A percentile compares a stretch with the other conserved stretches of the same genome.
Conservation (phyloP, 2,329 filamentous ascomycete genomes). For the Penicillium sp. region DNA sequence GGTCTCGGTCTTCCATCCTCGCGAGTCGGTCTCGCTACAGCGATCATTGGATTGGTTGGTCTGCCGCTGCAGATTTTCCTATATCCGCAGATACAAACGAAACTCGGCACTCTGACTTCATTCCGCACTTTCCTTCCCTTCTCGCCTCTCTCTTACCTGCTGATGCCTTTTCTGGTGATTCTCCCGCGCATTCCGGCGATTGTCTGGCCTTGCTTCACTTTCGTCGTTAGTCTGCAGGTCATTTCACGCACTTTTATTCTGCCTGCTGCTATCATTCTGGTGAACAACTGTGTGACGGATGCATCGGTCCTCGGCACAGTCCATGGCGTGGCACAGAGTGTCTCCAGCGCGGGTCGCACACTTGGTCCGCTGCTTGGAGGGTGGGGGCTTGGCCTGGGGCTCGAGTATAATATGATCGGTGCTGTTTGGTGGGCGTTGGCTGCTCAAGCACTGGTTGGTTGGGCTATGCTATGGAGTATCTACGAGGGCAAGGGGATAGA, state of each 20-base stretch:
- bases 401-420: constrained; percentile 57
- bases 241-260: constrained; percentile 70
- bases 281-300: constrained; percentile 63
- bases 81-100: constrained; percentile 68
- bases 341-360: constrained; percentile 56
- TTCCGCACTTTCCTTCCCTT: constrained; percentile 70
- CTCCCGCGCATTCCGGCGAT: constrained; percentile 58
- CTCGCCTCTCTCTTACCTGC: constrained; percentile 70
- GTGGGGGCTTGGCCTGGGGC: constrained; percentile 56
- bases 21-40: constrained; percentile 75
- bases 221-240: constrained; percentile 69
- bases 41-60: constrained; percentile 74
- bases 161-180: constrained; percentile 71
- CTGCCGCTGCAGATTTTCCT: constrained; percentile 70
- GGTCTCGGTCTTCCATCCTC: constrained; percentile 73
- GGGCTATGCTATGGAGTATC: constrained; percentile 61
- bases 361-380: constrained; percentile 59
- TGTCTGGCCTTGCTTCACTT: constrained; percentile 66
- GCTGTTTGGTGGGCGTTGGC: constrained; percentile 61
- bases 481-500: constrained; percentile 67
- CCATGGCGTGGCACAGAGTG: constrained; percentile 61
- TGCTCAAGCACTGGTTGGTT: constrained; percentile 58
- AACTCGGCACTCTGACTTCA: constrained; percentile 67
- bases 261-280: constrained; percentile 59
- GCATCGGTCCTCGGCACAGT: constrained; percentile 59